A percentile compares a stretch with the other conserved stretches of the same genome.
These are phyloP conservation scores for Aureobasidium musti DNA, from an alignment of 2,329 filamentous ascomycete species.

Conservation along the genomic window DNA sequence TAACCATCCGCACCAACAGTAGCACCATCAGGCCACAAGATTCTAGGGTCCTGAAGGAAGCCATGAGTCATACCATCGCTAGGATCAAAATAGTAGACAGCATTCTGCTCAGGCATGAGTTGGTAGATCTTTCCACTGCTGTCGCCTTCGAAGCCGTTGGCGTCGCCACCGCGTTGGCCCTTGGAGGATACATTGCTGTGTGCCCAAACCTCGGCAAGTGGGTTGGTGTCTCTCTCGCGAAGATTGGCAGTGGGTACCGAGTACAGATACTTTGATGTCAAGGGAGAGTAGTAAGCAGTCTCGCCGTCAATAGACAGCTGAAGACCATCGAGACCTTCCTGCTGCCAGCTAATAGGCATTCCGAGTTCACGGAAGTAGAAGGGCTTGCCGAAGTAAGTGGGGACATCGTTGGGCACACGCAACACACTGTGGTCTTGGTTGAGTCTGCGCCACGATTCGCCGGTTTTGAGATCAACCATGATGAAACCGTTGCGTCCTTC, in stretches of 20 bases:
- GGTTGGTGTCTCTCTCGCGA: slow-evolving; percentile 39
- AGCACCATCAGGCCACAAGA: slow-evolving; percentile 50
- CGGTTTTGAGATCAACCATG: slow-evolving; percentile 49
- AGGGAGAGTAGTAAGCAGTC: slow-evolving; percentile 49
- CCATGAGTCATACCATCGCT: slow-evolving; percentile 42
- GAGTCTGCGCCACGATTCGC: slow-evolving; percentile 47
- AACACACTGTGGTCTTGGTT: slow-evolving; percentile 41
- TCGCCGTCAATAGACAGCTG: slow-evolving; percentile 49
- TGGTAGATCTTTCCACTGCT: slow-evolving; percentile 50
- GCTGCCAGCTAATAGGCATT: slow-evolving; percentile 35
- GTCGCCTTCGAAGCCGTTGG: slow-evolving; percentile 51
- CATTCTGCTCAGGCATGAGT: slow-evolving; percentile 51
- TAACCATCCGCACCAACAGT: slow-evolving; percentile 50
- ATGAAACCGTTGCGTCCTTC: slow-evolving; percentile 53
- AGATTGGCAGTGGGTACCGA: slow-evolving; percentile 40
- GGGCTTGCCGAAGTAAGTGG: slow-evolving; percentile 40
- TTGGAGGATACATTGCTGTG: slow-evolving; percentile 51
- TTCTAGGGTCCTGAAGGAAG: slow-evolving; percentile 48
- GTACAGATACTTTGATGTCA: slow-evolving; percentile 45
- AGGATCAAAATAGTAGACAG: slow-evolving; percentile 50
- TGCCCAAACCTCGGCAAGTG: slow-evolving; percentile 46
- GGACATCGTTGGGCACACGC: slow-evolving; percentile 39
- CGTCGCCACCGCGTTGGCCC: slow-evolving; percentile 50
- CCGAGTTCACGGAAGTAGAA: slow-evolving; percentile 39
- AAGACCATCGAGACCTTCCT: slow-evolving; percentile 47